A percentile compares a stretch with the other conserved stretches of the same genome.
These are phyloP conservation scores for Ascoidea asiatica DNA, from an alignment of 805 yeast species.

Conservation along the genomic window DNA sequence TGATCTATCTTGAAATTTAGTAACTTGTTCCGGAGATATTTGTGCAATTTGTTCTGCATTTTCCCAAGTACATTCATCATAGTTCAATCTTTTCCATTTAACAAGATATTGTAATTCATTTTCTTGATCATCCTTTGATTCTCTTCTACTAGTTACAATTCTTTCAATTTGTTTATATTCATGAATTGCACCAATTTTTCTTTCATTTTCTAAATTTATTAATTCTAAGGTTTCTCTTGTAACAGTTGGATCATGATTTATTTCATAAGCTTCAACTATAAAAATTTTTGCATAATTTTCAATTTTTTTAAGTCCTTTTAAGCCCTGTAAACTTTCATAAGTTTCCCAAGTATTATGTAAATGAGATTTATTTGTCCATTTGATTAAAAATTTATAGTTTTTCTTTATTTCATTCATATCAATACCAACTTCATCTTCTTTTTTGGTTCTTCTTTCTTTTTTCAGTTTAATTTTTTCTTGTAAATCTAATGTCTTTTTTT, in stretches of 20 bases:
- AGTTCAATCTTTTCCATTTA: constrained; percentile 87
- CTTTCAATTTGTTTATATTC: constrained; percentile 85
- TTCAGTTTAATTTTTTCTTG: constrained; percentile 11
- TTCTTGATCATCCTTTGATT: constrained; percentile 43
- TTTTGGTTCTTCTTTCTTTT: constrained; percentile 18
- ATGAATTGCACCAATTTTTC: constrained; percentile 68
- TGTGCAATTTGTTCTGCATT: constrained; percentile 77
- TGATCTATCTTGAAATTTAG: constrained; percentile 66
- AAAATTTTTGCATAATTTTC: constrained; percentile 82
- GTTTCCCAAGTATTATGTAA: constrained; percentile 92
- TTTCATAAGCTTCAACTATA: constrained; percentile 59
- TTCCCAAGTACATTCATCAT: constrained; percentile 97
- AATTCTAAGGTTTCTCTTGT: constrained; percentile 89
- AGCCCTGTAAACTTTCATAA: constrained; percentile 35
- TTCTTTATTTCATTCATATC: constrained; percentile 40
- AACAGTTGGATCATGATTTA: constrained; percentile 67
- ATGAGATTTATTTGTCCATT: constrained; percentile 84
- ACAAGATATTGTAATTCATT: constrained; percentile 70
- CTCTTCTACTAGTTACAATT: constrained; percentile 74
- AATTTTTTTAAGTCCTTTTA: constrained; percentile 70
- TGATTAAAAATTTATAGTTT: constrained; percentile 50
- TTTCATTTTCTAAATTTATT: constrained; percentile 82
- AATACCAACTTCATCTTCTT: constrained; percentile 17
- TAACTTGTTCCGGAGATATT: constrained; percentile 72
- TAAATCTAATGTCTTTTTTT: constrained; percentile 15